Evolutionary conservation across 352 stramenopile genomes (phyloP).

Genomic region (Pythium phragmitis): DNA sequence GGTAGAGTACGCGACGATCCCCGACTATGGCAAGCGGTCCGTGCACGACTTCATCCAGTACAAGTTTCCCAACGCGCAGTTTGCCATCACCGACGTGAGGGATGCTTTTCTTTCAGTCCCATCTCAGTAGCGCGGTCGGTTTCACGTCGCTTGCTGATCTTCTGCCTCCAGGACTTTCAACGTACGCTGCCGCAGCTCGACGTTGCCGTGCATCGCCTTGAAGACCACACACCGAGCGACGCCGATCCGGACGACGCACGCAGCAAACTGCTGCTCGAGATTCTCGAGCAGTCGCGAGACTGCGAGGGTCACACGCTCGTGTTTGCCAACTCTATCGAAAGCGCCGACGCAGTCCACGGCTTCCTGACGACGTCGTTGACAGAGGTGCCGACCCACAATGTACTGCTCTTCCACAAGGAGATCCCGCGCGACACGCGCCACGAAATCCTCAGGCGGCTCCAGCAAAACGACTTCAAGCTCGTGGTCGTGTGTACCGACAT

Average conservation of each 20-base stretch:
- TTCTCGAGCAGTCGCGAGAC: constrained; percentile 32
- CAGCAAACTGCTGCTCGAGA: constrained; percentile 47
- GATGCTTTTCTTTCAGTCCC: background rate
- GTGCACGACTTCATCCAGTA: constrained; percentile 69
- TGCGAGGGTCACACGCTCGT: constrained; percentile 50
- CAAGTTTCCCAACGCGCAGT: constrained; percentile 67
- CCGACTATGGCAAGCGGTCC: constrained; percentile 73
- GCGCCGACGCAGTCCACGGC: constrained; percentile 48
- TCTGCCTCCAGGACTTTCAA: constrained; percentile 57
- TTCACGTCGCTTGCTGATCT: background rate
- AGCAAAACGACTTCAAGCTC: constrained; percentile 32
- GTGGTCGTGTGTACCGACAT: constrained; percentile 81
- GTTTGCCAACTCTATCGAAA: constrained; percentile 78
- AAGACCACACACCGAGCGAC: constrained; percentile 27
- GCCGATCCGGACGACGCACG: constrained; percentile 16
- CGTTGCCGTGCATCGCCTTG: constrained; percentile 39
- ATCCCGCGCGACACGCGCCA: constrained; percentile 51
- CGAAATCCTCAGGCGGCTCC: constrained; percentile 41
- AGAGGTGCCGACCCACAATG: constrained; percentile 1
- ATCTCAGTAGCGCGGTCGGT: too few species aligned
- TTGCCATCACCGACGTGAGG: constrained; percentile 62
- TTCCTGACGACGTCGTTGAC: constrained; percentile 35
- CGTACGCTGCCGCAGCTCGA: constrained; percentile 57
- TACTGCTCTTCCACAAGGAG: constrained; percentile 62
- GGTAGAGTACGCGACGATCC: constrained; percentile 63